Evolutionary conservation across 2,329 filamentous ascomycete genomes (phyloP).

Genomic region (Nothopassalora personata): DNA sequence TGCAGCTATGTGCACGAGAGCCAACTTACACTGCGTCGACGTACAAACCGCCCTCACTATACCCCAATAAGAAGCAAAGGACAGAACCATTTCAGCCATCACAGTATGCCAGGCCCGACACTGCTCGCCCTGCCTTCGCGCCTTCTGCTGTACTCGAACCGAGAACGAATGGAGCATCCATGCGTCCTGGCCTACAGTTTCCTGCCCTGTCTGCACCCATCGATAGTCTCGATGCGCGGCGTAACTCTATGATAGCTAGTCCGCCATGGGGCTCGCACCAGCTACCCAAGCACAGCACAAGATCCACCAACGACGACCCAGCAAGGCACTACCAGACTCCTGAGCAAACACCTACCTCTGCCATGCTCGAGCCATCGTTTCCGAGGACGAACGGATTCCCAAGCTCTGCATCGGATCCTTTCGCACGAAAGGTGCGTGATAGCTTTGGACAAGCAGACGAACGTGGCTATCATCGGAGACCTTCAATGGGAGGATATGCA

Average conservation of each 20-base stretch:
- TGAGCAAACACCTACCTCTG: constrained; percentile 20
- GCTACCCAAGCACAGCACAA: constrained; percentile 4
- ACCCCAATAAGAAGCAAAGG: constrained; percentile 33
- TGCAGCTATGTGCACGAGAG: constrained; percentile 28
- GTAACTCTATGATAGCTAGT: constrained; percentile 7
- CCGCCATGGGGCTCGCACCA: constrained; percentile 15
- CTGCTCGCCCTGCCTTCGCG: constrained; percentile 9
- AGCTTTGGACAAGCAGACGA: constrained; percentile 16
- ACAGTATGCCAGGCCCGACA: constrained; percentile 8
- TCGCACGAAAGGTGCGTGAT: constrained; percentile 20
- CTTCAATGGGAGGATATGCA: constrained; percentile 16
- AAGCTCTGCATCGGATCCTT: constrained; percentile 16
- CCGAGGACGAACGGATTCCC: constrained; percentile 13
- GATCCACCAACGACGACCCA: constrained; percentile 9
- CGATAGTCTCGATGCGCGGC: constrained; percentile 11
- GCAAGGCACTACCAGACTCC: constrained; percentile 19
- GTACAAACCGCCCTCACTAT: constrained; percentile 32
- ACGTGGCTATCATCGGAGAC: constrained; percentile 13
- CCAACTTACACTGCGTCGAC: constrained; percentile 28
- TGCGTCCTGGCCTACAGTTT: constrained; percentile 13
- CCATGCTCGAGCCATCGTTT: constrained; percentile 17
- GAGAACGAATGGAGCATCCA: constrained; percentile 4
- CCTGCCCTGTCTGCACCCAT: constrained; percentile 15
- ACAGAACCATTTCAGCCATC: constrained; percentile 18
- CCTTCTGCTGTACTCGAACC: constrained; percentile 14